Base-by-base conservation (phyloP, 257 asterid genomes). In the Coffea canephora region DNA sequence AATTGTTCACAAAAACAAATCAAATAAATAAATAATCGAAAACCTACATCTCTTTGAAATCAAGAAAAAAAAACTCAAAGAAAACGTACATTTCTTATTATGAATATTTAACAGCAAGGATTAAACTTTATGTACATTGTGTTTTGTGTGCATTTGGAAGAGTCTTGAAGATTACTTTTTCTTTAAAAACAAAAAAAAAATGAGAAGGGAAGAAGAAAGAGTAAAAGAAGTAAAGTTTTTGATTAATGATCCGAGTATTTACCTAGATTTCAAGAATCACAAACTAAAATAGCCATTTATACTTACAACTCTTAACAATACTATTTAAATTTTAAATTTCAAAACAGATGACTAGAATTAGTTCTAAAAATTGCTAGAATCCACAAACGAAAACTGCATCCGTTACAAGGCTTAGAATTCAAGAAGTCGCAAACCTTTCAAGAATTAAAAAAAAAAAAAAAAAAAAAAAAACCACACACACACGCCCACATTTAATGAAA, bases 401-500 rank as follows among this genome's bases (percentile, higher is more conserved):
- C 27, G 27, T 61, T 34, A 31, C 48, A 70, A 52, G 59, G 78
- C 43, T 14, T 69, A 41, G 67, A 54, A 23, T 68, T 45, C 72
- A 81, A 85, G 73, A 62, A 72, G 39, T 66, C 5, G 48, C 11
- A 16, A 21, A 25, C 31, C 8, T 72, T 46, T 46, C 16, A 59
- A 39, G 72, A 27, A 27, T 65, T 50, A 10, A 48, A 48, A 2
- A 1, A 19, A 57, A 54, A 62, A 2, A 1, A 19, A 57, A 54
- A 62, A 73, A 78, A 18, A 48, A 48, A 11, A 1, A 13, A 70
- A 54, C 46, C 31, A 31, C 31, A 31, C 31, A 31, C 31, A 31
- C 31, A 31, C 31, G 31, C 31, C 31, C 78, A 78, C 70, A 62
- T 73, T 8, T 46, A 82, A 75, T 57, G 73, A 75, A 43, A 43